Percentiles rank a stretch among this genome's conserved stretches.
Conservation (phyloP, 352 stramenopile genomes). For the Globisporangium radiosum region DNA sequence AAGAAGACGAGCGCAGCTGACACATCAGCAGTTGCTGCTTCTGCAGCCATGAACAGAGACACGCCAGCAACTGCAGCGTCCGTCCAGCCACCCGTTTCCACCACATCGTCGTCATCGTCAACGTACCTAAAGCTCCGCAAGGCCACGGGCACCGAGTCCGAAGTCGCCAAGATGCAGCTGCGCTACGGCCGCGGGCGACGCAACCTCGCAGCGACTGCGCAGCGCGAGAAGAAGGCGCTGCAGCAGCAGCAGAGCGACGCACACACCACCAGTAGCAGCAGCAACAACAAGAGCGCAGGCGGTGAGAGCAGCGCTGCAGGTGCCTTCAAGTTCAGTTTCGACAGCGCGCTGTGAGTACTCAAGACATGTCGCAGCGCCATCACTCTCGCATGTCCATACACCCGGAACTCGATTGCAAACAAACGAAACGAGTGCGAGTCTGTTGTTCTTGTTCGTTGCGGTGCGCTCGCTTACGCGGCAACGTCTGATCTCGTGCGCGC, state of each 20-base stretch:
- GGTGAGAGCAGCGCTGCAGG: not conserved
- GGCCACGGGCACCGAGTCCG: slow-evolving; percentile 51
- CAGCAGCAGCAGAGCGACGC: not conserved
- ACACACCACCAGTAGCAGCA: not conserved
- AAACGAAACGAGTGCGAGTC: not conserved
- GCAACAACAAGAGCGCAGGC: not conserved
- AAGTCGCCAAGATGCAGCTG: slow-evolving; percentile 68
- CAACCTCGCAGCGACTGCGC: slow-evolving; percentile 43
- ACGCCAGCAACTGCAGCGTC: not conserved
- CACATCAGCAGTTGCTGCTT: not conserved
- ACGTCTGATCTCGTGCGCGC: too few species aligned
- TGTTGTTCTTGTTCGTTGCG: not conserved
- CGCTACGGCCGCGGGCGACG: slow-evolving; percentile 52
- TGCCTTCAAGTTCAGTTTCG: slow-evolving; percentile 11
- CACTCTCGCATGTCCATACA: too few species aligned
- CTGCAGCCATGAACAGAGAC: not conserved
- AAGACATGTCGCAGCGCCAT: too few species aligned
- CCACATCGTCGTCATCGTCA: slow-evolving; percentile 1
- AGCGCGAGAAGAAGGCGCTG: slow-evolving; percentile 23
- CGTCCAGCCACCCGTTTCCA: not conserved
- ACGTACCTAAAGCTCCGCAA: slow-evolving; percentile 58
- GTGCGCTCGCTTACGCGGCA: not conserved
- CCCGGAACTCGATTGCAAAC: not conserved
- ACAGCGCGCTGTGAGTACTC: not conserved
- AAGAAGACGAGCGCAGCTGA: not conserved